Evolutionary conservation across 345 rosid species (phyloP).

Genomic region (Euphorbia lathyris): DNA sequence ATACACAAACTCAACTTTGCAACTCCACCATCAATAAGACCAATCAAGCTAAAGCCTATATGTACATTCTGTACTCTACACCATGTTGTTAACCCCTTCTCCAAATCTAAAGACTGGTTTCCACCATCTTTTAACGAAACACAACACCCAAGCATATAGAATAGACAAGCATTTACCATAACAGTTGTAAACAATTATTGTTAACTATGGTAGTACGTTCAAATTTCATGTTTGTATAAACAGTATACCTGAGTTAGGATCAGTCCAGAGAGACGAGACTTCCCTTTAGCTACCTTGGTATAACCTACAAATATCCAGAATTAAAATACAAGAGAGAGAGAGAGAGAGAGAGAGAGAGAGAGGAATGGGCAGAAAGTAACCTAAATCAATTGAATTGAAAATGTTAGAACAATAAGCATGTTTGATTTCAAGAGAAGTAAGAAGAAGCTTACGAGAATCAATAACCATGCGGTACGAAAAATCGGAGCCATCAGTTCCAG

Average conservation of each 20-base stretch:
- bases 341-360: not conserved
- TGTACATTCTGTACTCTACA: not conserved
- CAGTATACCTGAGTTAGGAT: slow-evolving; percentile 39
- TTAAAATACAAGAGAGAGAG: not conserved
- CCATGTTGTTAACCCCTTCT: not conserved
- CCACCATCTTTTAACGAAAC: not conserved
- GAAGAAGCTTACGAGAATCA: slow-evolving; percentile 61
- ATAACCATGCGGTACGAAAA: slow-evolving; percentile 86
- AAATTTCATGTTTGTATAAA: not conserved
- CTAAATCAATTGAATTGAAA: not conserved
- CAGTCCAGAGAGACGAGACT: slow-evolving; percentile 34
- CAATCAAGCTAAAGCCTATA: not conserved
- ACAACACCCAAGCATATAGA: not conserved
- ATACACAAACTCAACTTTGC: not conserved
- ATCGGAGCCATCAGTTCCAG: slow-evolving; percentile 86
- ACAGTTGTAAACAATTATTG: not conserved
- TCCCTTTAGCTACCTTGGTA: slow-evolving; percentile 52
- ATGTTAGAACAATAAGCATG: not conserved
- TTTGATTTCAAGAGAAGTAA: slow-evolving; percentile 3
- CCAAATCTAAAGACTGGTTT: not conserved
- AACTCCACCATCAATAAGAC: not conserved
- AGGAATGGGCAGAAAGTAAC: not conserved
- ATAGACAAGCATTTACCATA: not conserved
- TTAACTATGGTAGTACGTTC: not conserved
- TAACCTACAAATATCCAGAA: slow-evolving; percentile 32